These are phyloP conservation scores for Boletus coccyginus DNA, from an alignment of 768 basidiomycete species.

Conservation along the genomic window DNA sequence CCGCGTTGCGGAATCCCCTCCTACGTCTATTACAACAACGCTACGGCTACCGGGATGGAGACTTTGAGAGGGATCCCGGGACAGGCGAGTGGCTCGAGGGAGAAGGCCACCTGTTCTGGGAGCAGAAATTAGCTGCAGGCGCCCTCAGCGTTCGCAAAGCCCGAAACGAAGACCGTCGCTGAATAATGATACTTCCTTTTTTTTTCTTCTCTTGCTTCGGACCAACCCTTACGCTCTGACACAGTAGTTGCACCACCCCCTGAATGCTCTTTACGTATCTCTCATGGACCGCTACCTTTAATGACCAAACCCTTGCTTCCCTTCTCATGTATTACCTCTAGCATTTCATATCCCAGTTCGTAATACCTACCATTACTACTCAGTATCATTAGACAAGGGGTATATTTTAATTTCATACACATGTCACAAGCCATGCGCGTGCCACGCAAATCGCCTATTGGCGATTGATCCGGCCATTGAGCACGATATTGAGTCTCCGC, in stretches of 20 bases:
- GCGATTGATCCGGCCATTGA: slow-evolving; percentile 17
- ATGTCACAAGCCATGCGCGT: background rate
- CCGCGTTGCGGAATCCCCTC: slow-evolving; percentile 77
- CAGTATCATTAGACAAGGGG: slow-evolving; percentile 16
- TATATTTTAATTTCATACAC: slow-evolving; percentile 14
- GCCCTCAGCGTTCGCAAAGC: slow-evolving; percentile 35
- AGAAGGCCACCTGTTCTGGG: slow-evolving; percentile 64
- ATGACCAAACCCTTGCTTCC: slow-evolving; percentile 9
- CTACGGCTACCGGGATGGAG: slow-evolving; percentile 80
- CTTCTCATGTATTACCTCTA: slow-evolving; percentile 18
- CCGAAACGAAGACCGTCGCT: slow-evolving; percentile 38
- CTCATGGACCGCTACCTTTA: slow-evolving; percentile 21
- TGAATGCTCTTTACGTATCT: slow-evolving; percentile 25
- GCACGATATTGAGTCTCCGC: background rate
- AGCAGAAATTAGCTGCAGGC: slow-evolving; percentile 48
- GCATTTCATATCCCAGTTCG: slow-evolving; percentile 20
- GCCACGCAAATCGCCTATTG: slow-evolving; percentile 11
- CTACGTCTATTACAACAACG: slow-evolving; percentile 67
- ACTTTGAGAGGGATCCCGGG: slow-evolving; percentile 70
- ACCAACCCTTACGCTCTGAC: slow-evolving; percentile 11
- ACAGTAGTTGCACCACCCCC: slow-evolving; percentile 7
- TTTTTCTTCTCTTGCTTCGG: background rate
- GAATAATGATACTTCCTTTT: background rate
- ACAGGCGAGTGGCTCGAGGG: slow-evolving; percentile 67
- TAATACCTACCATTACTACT: slow-evolving; percentile 21